Evolutionary conservation across 306 rosid genomes (phyloP).

Genomic region (Sicyos edulis): DNA sequence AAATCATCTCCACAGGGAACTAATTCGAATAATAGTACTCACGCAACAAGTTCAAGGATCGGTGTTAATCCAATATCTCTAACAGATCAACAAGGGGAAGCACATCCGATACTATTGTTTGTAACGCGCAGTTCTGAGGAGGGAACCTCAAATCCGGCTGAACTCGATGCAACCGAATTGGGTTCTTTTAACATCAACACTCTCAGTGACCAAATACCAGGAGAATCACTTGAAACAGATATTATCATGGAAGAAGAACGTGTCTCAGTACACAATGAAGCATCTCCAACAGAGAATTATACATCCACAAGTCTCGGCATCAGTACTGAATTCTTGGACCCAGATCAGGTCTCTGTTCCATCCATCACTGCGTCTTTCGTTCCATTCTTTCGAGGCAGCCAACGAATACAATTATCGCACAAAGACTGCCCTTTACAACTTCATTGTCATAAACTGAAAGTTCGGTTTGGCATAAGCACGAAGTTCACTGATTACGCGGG

Average conservation of each 20-base stretch:
- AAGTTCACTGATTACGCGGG: constrained; percentile 70
- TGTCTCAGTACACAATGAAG: constrained; percentile 28
- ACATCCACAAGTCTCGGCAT: constrained; percentile 24
- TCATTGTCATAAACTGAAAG: constrained; percentile 48
- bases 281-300: constrained; percentile 37
- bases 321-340: constrained; percentile 42
- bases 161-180: constrained; percentile 25
- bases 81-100: constrained; percentile 27
- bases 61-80: constrained; percentile 33
- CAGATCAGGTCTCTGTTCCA: constrained; percentile 43
- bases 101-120: constrained; percentile 47
- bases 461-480: constrained; percentile 72
- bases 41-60: constrained; percentile 24
- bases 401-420: constrained; percentile 60
- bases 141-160: constrained; percentile 23
- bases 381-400: constrained; percentile 47
- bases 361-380: constrained; percentile 49
- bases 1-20: constrained; percentile 38
- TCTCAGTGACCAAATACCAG: constrained; percentile 31
- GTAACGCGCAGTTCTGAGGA: constrained; percentile 24
- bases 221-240: constrained; percentile 33
- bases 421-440: constrained; percentile 56
- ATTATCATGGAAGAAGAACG: constrained; percentile 37
- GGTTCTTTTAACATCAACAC: constrained; percentile 39
- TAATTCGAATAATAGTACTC: constrained; percentile 6